These are phyloP conservation scores for Ampelocalamus luodianensis DNA, from an alignment of 176 grass and related monocot species.

Conservation along the genomic window DNA sequence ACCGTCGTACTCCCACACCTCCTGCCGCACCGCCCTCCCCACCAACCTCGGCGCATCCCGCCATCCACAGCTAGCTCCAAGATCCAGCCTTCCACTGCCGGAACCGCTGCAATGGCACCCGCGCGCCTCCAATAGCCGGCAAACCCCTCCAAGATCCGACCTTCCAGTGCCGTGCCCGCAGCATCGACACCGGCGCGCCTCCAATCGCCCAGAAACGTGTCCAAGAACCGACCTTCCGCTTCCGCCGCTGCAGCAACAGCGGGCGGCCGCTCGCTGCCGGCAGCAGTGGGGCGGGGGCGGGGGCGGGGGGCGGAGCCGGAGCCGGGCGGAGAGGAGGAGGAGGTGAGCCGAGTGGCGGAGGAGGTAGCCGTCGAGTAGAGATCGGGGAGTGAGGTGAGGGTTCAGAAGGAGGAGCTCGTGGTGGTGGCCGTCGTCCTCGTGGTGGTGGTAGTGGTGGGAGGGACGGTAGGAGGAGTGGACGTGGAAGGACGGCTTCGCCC, in stretches of 20 bases:
- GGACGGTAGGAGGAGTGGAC: slow-evolving; percentile 33
- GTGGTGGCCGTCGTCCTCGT: slow-evolving; percentile 37
- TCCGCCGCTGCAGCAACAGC: background rate
- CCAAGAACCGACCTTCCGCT: background rate
- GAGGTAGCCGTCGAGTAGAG: slow-evolving; percentile 57
- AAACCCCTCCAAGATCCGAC: slow-evolving; percentile 38
- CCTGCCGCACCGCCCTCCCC: slow-evolving; percentile 43
- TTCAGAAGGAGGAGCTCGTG: slow-evolving; percentile 38
- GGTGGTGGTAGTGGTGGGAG: slow-evolving; percentile 36
- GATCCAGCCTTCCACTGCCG: background rate
- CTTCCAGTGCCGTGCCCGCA: slow-evolving; percentile 16
- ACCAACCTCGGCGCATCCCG: slow-evolving; percentile 39
- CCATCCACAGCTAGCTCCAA: background rate
- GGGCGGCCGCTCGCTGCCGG: slow-evolving; percentile 15
- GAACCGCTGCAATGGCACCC: slow-evolving; percentile 18
- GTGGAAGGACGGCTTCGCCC: slow-evolving; percentile 53
- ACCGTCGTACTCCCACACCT: slow-evolving; percentile 54
- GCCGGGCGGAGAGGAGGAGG: slow-evolving; percentile 49
- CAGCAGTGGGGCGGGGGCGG: slow-evolving; percentile 27
- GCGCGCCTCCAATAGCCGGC: slow-evolving; percentile 24
- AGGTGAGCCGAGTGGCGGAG: slow-evolving; percentile 52
- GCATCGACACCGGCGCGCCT: slow-evolving; percentile 21
- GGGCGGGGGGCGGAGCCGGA: slow-evolving; percentile 29
- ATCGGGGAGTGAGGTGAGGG: slow-evolving; percentile 14
- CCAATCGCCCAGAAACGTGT: background rate